Evolutionary conservation across 2,329 filamentous ascomycete species (phyloP).

Genomic region (Xylariaceae sp.): DNA sequence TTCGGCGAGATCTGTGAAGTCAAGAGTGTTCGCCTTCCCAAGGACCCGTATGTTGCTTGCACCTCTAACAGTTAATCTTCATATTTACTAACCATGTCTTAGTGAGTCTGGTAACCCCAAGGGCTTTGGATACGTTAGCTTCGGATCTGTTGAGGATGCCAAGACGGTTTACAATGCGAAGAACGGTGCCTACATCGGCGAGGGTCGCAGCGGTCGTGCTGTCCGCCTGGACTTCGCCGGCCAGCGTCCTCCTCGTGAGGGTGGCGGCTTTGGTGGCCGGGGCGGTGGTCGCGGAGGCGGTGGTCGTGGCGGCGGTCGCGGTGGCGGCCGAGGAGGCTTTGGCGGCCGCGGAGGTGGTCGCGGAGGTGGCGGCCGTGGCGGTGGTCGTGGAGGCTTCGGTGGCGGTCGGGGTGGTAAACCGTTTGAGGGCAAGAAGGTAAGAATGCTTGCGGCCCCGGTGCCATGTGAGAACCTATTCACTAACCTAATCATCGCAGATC

Average conservation of each 20-base stretch:
- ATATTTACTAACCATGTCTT: constrained; percentile 28
- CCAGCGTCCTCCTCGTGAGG: constrained; percentile 57
- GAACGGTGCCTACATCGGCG: constrained; percentile 58
- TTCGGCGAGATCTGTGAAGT: constrained; percentile 68
- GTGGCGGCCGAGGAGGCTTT: constrained; percentile 42
- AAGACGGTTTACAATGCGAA: constrained; percentile 65
- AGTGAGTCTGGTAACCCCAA: constrained; percentile 78
- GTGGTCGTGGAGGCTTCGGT: constrained; percentile 40
- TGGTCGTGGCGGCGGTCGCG: constrained; percentile 45
- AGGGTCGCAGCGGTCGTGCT: constrained; percentile 63
- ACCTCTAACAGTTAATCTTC: background rate
- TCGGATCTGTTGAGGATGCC: constrained; percentile 75
- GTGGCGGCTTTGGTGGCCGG: constrained; percentile 44
- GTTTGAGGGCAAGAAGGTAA: constrained; percentile 69
- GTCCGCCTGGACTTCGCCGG: constrained; percentile 79
- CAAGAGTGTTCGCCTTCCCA: constrained; percentile 79
- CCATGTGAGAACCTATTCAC: background rate
- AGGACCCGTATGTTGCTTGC: constrained; percentile 59
- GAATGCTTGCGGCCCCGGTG: background rate
- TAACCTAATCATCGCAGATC: constrained; percentile 28
- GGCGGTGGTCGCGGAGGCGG: constrained; percentile 48
- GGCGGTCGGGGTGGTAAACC: constrained; percentile 47
- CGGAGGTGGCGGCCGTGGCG: constrained; percentile 47
- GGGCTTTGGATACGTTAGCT: constrained; percentile 89
- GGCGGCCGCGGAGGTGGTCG: constrained; percentile 40